These are phyloP conservation scores for Arthrobotrys sinensis DNA, from an alignment of 2,329 filamentous ascomycete species.

Conservation along the genomic window DNA sequence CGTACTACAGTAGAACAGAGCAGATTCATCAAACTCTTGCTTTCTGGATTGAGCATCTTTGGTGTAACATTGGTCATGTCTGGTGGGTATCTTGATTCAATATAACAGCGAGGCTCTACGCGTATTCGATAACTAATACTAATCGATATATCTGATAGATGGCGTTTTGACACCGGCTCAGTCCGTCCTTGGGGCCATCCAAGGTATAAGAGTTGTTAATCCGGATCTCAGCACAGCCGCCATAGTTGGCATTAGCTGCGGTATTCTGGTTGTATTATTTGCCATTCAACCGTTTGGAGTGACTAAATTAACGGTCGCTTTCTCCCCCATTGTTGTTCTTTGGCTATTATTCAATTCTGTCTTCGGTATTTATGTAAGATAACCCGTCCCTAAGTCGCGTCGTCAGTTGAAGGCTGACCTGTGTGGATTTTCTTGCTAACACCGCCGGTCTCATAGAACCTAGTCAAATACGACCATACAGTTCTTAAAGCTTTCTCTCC, in stretches of 20 bases:
- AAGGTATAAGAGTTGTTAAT: conserved; percentile 73
- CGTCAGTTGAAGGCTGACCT: too few species aligned
- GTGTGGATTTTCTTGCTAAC: too few species aligned
- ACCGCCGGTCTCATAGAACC: conserved; percentile 67
- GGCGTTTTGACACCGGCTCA: conserved; percentile 79
- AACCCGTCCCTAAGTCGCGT: too few species aligned
- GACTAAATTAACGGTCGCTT: conserved; percentile 73
- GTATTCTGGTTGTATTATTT: conserved; percentile 77
- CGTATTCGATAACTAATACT: not conserved
- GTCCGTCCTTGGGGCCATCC: conserved; percentile 79
- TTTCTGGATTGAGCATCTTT: conserved; percentile 77
- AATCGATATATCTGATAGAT: conserved; percentile 66
- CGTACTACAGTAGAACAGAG: conserved; percentile 75
- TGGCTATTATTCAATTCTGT: conserved; percentile 77
- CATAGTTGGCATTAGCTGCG: conserved; percentile 77
- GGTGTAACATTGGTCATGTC: conserved; percentile 78
- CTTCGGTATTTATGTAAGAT: conserved; percentile 74
- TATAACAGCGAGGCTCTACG: not conserved
- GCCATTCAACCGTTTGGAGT: conserved; percentile 77
- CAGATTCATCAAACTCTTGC: conserved; percentile 70
- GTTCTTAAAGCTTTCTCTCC: conserved; percentile 74
- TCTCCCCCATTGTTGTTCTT: conserved; percentile 78
- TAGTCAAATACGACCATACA: conserved; percentile 71
- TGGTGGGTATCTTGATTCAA: conserved; percentile 59
- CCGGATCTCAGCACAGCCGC: conserved; percentile 73